A percentile compares a stretch with the other conserved stretches of the same genome.
Conservation (phyloP, 306 rosid genomes). For the Cicer chorassanicum region DNA sequence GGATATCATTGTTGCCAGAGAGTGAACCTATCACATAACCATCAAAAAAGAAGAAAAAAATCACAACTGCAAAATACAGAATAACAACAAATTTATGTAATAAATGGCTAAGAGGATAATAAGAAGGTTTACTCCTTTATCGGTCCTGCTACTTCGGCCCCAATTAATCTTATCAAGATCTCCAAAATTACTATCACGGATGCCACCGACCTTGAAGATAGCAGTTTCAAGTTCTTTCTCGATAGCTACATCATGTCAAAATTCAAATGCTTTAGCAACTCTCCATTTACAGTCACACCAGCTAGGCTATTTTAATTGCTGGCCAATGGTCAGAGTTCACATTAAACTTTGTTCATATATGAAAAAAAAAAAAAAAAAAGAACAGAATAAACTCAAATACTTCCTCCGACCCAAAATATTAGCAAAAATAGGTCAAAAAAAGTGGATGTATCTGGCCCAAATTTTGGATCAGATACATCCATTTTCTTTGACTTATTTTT, state of each 20-base stretch:
- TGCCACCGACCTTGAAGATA: slow-evolving; percentile 81
- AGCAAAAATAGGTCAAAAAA: no score
- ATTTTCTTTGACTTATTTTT: no score
- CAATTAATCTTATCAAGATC: slow-evolving; percentile 76
- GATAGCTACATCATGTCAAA: slow-evolving; percentile 74
- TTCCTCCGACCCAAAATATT: no score
- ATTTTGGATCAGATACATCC: no score
- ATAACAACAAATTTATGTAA: slow-evolving; percentile 1
- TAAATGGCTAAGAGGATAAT: background rate
- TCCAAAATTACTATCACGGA: slow-evolving; percentile 80
- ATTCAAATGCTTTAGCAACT: slow-evolving; percentile 56
- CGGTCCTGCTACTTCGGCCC: slow-evolving; percentile 96
- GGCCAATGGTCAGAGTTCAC: slow-evolving; percentile 7
- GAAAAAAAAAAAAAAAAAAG: background rate
- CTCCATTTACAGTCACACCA: slow-evolving; percentile 30
- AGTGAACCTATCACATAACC: slow-evolving; percentile 66
- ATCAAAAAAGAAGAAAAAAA: slow-evolving; percentile 35
- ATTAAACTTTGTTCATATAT: background rate
- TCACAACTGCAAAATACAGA: background rate
- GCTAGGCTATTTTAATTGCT: slow-evolving; percentile 40
- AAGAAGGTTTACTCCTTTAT: slow-evolving; percentile 81
- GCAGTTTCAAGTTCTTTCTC: slow-evolving; percentile 89
- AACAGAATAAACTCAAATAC: slow-evolving; percentile 2
- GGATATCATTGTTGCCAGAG: slow-evolving; percentile 80
- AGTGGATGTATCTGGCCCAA: no score